Evolutionary conservation across 805 yeast species (phyloP).

Genomic region (Teunomyces aglyptinius): DNA sequence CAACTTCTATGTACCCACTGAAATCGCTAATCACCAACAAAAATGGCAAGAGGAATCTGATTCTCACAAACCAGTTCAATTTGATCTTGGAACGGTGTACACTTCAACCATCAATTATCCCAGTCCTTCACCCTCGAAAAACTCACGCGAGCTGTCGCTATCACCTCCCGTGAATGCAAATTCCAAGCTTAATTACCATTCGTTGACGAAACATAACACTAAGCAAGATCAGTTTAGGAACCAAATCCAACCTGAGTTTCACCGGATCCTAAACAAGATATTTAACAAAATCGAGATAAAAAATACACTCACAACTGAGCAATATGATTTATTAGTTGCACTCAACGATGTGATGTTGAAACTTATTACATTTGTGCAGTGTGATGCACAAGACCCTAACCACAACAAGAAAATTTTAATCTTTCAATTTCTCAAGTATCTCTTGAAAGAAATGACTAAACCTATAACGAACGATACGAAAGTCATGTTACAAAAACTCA

Average conservation of each 20-base stretch:
- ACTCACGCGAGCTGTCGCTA: slow-evolving; percentile 19
- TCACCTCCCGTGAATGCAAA: slow-evolving; percentile 13
- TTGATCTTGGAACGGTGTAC: slow-evolving; percentile 36
- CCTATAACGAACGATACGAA: slow-evolving; percentile 9
- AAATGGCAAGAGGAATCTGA: slow-evolving; percentile 23
- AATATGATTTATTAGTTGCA: slow-evolving; percentile 25
- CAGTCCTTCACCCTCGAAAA: slow-evolving; percentile 11
- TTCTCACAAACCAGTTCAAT: slow-evolving; percentile 21
- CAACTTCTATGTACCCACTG: slow-evolving; percentile 38
- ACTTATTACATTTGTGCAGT: slow-evolving; percentile 20
- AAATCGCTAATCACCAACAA: slow-evolving; percentile 30
- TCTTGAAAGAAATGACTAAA: slow-evolving; percentile 36
- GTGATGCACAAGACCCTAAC: slow-evolving; percentile 14
- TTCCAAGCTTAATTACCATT: slow-evolving; percentile 5
- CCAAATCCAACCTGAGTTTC: slow-evolving; percentile 15
- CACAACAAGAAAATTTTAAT: slow-evolving; percentile 27
- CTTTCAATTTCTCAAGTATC: slow-evolving; percentile 39
- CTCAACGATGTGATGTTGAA: slow-evolving; percentile 17
- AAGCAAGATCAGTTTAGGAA: slow-evolving; percentile 11
- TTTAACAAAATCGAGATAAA: slow-evolving; percentile 31
- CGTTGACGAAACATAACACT: slow-evolving; percentile 6
- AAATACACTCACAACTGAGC: slow-evolving; percentile 29
- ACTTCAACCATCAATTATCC: slow-evolving; percentile 10
- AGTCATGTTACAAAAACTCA: slow-evolving; percentile 26
- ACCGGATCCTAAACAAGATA: slow-evolving; percentile 16